Percentiles rank a stretch among this genome's conserved stretches.
Evolutionary conservation across 1,284 basidiomycete species (phyloP).

Genomic region (Leucoagaricus sp.): DNA sequence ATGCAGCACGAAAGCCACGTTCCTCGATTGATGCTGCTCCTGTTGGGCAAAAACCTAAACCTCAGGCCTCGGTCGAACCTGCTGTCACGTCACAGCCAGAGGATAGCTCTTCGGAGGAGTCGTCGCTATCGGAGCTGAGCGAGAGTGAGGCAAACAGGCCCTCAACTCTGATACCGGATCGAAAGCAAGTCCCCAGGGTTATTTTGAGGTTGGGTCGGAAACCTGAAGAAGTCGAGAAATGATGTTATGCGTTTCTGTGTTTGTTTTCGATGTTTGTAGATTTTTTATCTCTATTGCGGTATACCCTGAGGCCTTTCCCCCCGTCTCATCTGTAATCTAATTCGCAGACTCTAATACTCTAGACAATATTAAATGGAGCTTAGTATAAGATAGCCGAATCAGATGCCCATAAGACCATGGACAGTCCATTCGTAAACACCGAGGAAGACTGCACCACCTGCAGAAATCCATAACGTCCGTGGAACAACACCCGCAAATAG

Average conservation of each 20-base stretch:
- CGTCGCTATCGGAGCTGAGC: constrained; percentile 22
- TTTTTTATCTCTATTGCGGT: no score
- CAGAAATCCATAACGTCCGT: constrained; percentile 93
- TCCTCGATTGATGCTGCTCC: background rate
- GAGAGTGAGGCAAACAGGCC: constrained; percentile 22
- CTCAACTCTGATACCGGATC: constrained; percentile 13
- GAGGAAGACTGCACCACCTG: constrained; percentile 95
- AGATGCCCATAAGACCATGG: constrained; percentile 31
- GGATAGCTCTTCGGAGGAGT: constrained; percentile 3
- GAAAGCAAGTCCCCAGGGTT: constrained; percentile 56
- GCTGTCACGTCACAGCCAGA: constrained; percentile 2
- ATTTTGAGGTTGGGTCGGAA: constrained; percentile 47
- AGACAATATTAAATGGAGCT: background rate
- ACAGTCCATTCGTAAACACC: constrained; percentile 87
- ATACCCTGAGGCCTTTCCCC: background rate
- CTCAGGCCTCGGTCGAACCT: background rate
- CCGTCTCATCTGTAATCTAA: no score
- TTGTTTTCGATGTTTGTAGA: no score
- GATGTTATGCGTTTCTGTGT: background rate
- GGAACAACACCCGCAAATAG: constrained; percentile 91
- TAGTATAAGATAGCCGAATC: background rate
- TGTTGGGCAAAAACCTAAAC: background rate
- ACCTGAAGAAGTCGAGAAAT: constrained; percentile 7
- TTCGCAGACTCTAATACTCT: background rate
- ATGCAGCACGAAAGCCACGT: background rate